A percentile compares a stretch with the other conserved stretches of the same genome.
These are phyloP conservation scores for Neurospora intermedia DNA, from an alignment of 495 filamentous ascomycete genomes.

Conservation along the genomic window DNA sequence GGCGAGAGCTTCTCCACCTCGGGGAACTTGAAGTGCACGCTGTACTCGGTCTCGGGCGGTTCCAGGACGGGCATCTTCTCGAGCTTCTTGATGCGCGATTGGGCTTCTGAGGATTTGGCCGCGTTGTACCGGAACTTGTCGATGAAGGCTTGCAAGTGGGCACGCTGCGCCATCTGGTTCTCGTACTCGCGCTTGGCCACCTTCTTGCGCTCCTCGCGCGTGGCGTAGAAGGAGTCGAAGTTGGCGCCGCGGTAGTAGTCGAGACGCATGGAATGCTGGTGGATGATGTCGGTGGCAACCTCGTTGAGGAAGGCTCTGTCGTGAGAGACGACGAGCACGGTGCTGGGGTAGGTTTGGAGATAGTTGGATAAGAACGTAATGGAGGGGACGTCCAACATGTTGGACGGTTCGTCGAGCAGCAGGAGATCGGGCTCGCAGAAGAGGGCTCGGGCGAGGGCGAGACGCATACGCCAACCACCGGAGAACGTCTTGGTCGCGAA, in stretches of 20 bases:
- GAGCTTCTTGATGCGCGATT: constrained; percentile 97
- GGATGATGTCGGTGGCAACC: constrained; percentile 98
- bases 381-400: constrained; percentile 99
- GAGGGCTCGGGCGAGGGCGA: constrained; percentile 85
- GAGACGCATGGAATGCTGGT: constrained; percentile 92
- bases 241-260: constrained; percentile 99
- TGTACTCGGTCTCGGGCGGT: constrained; percentile 86
- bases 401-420: constrained; percentile 96
- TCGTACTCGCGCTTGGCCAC: constrained; percentile 96
- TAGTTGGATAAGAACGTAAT: constrained; percentile 98
- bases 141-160: constrained; percentile 89
- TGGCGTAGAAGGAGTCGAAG: constrained; percentile 97
- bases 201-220: constrained; percentile 93
- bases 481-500: constrained; percentile 96
- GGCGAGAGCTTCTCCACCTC: constrained; percentile 96
- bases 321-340: constrained; percentile 94
- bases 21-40: constrained; percentile 93
- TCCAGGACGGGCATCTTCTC: constrained; percentile 92
- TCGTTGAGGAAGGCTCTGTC: constrained; percentile 98
- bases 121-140: constrained; percentile 99
- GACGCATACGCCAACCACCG: constrained; percentile 98
- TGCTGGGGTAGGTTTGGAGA: constrained; percentile 87
- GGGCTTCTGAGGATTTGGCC: constrained; percentile 95
- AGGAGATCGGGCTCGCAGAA: constrained; percentile 98
- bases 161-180: constrained; percentile 89